These are phyloP conservation scores for Blepharisma stoltei DNA, from an alignment of 73 alveolate species.

Conservation along the genomic window DNA sequence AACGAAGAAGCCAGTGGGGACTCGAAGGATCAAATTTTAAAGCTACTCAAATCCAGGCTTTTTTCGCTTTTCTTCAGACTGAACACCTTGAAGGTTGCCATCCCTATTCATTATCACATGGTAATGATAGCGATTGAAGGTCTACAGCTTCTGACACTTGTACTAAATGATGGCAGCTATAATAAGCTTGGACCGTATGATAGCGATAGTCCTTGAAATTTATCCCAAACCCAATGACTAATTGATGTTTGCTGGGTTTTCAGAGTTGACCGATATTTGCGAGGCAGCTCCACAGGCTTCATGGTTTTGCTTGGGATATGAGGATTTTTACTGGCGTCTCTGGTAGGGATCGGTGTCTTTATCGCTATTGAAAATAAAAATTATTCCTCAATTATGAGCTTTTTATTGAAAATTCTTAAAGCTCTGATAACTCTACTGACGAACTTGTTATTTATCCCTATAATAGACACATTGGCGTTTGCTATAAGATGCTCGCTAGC, in stretches of 20 bases:
- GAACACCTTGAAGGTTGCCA: not conserved
- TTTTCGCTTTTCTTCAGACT: not conserved
- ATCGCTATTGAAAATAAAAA: not conserved
- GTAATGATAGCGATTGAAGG: not conserved
- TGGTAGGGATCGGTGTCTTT: not conserved
- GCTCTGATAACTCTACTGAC: not conserved
- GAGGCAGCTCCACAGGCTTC: not conserved
- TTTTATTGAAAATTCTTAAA: not conserved
- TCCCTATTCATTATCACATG: not conserved
- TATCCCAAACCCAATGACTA: not conserved
- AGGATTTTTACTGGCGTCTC: not conserved
- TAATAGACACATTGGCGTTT: not conserved
- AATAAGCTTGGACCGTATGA: not conserved
- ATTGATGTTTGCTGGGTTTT: constrained; percentile 1
- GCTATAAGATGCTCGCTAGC: not conserved
- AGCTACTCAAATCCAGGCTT: not conserved
- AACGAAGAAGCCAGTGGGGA: not conserved
- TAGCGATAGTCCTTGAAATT: not conserved
- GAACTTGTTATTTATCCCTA: not conserved
- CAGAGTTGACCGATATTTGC: not conserved
- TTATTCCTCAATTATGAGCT: not conserved
- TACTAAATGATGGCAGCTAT: not conserved
- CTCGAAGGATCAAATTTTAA: not conserved
- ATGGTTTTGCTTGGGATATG: not conserved
- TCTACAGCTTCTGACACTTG: not conserved